These are phyloP conservation scores for Pseudocohnilembus persalinus DNA, from an alignment of 169 alveolate genomes.

Conservation along the genomic window DNA sequence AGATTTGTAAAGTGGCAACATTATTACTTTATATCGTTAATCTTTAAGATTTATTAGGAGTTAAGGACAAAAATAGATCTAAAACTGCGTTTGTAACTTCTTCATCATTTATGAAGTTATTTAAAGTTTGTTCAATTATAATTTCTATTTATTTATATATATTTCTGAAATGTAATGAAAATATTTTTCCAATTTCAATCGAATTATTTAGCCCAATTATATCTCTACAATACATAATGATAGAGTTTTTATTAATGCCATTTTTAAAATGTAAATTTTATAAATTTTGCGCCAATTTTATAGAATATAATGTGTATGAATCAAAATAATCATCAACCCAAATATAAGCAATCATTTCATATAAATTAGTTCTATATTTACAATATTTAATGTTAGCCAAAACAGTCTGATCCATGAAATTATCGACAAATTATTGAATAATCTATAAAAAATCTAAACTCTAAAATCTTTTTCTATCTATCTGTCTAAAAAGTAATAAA, in stretches of 20 bases:
- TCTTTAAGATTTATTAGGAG: background rate
- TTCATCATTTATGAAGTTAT: background rate
- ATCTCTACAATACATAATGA: background rate
- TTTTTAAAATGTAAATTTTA: background rate
- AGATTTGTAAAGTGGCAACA: no score
- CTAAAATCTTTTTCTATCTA: background rate
- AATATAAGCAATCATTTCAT: background rate
- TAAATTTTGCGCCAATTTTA: background rate
- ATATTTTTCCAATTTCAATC: background rate
- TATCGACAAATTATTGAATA: background rate
- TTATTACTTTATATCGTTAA: background rate
- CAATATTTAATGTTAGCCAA: background rate
- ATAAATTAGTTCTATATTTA: background rate
- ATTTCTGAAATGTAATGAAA: background rate
- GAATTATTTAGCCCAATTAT: background rate
- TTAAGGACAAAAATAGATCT: background rate
- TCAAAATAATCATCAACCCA: background rate
- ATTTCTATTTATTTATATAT: no score
- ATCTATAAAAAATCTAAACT: no score
- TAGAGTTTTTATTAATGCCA: background rate
- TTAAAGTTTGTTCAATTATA: no score
- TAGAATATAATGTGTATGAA: background rate
- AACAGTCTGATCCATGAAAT: background rate
- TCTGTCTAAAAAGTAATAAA: background rate
- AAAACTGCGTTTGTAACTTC: background rate